These are phyloP conservation scores for Triticum monococcum DNA, from an alignment of 176 grass and related monocot genomes.

Conservation along the genomic window DNA sequence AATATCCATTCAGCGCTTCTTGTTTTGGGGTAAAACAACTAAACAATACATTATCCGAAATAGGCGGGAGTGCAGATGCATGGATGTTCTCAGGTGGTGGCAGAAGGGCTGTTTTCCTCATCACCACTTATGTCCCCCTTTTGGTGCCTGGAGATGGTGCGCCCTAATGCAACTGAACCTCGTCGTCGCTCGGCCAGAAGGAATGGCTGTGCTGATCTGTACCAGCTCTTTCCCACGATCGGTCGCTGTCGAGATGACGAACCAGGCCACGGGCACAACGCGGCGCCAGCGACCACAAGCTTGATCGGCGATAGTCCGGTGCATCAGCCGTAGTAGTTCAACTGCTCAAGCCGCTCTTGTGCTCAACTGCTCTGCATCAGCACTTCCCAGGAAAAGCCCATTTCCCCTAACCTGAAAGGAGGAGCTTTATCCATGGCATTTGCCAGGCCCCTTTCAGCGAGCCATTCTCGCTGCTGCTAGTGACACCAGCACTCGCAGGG, in stretches of 20 bases:
- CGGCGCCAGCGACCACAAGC: background rate
- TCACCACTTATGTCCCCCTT: background rate
- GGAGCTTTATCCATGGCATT: conserved; percentile 5
- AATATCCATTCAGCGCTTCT: conserved; percentile 17
- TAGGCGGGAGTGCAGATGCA: background rate
- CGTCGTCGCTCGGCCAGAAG: background rate
- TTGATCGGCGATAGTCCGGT: background rate
- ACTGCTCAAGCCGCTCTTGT: background rate
- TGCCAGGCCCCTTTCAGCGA: conserved; percentile 25
- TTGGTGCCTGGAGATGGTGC: background rate
- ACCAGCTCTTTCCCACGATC: background rate
- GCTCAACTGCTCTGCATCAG: background rate
- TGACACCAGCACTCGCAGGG: conserved; percentile 44
- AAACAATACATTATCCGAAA: background rate
- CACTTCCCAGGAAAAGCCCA: background rate
- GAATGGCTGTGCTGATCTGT: conserved; percentile 16
- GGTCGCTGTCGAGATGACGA: background rate
- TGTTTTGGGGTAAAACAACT: background rate
- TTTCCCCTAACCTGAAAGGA: background rate
- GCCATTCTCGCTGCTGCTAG: conserved; percentile 48
- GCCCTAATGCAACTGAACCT: background rate
- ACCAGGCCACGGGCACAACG: conserved; percentile 10
- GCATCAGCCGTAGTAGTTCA: background rate
- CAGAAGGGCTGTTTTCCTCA: conserved; percentile 37
- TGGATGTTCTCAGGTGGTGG: background rate